phyloP scores from a whole-genome alignment of 2,329 filamentous ascomycete genomes.

The Clathrospora elynae region DNA sequence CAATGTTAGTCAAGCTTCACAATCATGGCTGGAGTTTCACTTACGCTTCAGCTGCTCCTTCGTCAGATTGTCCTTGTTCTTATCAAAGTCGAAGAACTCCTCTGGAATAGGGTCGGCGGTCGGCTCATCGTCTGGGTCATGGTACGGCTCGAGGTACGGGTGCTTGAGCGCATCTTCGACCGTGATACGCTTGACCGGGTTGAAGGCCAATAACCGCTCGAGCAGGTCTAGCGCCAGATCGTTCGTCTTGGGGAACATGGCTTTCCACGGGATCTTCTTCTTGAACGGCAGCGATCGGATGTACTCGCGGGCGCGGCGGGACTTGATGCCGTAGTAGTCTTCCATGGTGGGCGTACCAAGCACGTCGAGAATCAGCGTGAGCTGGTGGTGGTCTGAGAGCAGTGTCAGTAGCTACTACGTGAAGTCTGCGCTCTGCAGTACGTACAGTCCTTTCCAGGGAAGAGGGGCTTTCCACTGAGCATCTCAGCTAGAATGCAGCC shows the following conservation, averaged over 20 bases:
- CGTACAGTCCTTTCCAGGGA: slow-evolving; percentile 97
- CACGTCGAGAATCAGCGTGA: slow-evolving; percentile 95
- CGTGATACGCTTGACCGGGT: slow-evolving; percentile 97
- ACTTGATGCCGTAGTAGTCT: slow-evolving; percentile 99
- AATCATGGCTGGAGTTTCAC: slow-evolving; percentile 23
- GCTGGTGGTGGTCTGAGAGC: slow-evolving; percentile 84
- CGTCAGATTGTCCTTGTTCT: slow-evolving; percentile 98
- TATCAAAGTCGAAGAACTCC: slow-evolving; percentile 99
- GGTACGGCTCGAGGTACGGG: slow-evolving; percentile 97
- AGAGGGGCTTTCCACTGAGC: slow-evolving; percentile 96
- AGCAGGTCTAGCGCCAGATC: slow-evolving; percentile 91
- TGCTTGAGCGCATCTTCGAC: slow-evolving; percentile 97
- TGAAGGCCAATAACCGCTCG: slow-evolving; percentile 96
- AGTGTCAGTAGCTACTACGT: slow-evolving; percentile 8
- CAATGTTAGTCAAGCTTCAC: slow-evolving; percentile 20
- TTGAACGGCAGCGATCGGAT: slow-evolving; percentile 98
- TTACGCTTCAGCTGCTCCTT: slow-evolving; percentile 96
- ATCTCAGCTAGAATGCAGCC: slow-evolving; percentile 98
- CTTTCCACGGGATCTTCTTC: slow-evolving; percentile 99
- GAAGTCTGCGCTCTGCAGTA: slow-evolving; percentile 3
- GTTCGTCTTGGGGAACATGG: slow-evolving; percentile 99
- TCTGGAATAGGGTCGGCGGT: slow-evolving; percentile 95
- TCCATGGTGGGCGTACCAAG: slow-evolving; percentile 99
- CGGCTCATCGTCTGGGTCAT: slow-evolving; percentile 97
- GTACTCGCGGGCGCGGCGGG: slow-evolving; percentile 93